Conservation (phyloP, 2,329 filamentous ascomycete genomes). For the Xylariomycetidae sp. region DNA sequence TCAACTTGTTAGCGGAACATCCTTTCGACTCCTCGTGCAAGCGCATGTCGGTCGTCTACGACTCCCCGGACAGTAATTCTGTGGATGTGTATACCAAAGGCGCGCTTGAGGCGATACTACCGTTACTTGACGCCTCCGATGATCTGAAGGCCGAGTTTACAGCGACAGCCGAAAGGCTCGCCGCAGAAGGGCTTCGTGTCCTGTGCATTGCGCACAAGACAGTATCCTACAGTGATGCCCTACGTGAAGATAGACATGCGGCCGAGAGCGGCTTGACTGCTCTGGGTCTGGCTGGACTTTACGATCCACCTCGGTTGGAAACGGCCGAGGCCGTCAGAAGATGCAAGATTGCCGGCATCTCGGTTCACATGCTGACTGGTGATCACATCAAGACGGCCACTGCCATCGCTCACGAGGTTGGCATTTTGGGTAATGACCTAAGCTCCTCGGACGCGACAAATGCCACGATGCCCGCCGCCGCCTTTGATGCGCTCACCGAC, state of each 20-base stretch:
- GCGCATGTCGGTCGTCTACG: constrained; percentile 69
- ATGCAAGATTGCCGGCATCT: constrained; percentile 58
- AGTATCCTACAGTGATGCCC: constrained; percentile 31
- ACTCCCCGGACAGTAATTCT: constrained; percentile 27
- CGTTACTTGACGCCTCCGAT: constrained; percentile 44
- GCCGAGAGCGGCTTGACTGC: constrained; percentile 57
- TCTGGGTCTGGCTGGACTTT: constrained; percentile 67
- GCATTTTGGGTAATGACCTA: constrained; percentile 45
- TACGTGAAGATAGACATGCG: constrained; percentile 42
- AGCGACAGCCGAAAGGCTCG: constrained; percentile 51
- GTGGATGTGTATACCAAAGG: constrained; percentile 52
- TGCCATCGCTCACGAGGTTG: constrained; percentile 61
- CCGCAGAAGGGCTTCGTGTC: constrained; percentile 61
- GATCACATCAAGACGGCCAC: constrained; percentile 65
- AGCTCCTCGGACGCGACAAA: constrained; percentile 33
- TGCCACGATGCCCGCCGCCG: constrained; percentile 56
- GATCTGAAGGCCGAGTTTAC: constrained; percentile 42
- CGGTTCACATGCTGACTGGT: constrained; percentile 66
- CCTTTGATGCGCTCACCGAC: constrained; percentile 60
- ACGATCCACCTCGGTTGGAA: constrained; percentile 67
- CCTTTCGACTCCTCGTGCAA: constrained; percentile 72
- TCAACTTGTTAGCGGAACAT: constrained; percentile 56
- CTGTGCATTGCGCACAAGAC: constrained; percentile 58
- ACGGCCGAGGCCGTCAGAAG: constrained; percentile 55
- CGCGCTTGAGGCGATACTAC: constrained; percentile 53